Conservation (phyloP, 1,284 basidiomycete genomes). For the Ceraceosorus guamensis region DNA sequence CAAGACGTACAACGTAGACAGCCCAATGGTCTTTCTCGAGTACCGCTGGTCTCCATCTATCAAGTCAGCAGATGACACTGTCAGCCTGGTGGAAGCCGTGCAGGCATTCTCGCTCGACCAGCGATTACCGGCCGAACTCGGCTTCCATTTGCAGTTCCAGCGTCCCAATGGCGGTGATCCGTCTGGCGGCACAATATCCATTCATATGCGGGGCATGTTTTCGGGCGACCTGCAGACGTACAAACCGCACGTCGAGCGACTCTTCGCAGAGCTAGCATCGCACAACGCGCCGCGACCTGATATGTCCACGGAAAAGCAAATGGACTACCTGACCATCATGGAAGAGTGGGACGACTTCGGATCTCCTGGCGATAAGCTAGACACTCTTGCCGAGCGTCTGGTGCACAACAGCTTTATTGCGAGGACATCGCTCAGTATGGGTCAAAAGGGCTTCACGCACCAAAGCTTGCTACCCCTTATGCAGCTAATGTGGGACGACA, state of each 20-base stretch:
- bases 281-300: slow-evolving; percentile 17
- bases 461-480: slow-evolving; percentile 12
- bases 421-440: slow-evolving; percentile 27
- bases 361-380: slow-evolving; percentile 27
- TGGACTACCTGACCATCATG: slow-evolving; percentile 27
- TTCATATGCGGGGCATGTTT: slow-evolving; percentile 29
- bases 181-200: slow-evolving; percentile 6
- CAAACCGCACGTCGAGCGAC: neutral
- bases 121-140: slow-evolving; percentile 17
- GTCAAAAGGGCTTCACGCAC: slow-evolving; percentile 6
- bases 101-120: slow-evolving; percentile 15
- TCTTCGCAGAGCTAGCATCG: slow-evolving; percentile 13
- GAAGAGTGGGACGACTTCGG: slow-evolving; percentile 43
- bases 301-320: slow-evolving; percentile 3
- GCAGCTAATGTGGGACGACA: slow-evolving; percentile 7
- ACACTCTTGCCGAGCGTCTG: slow-evolving; percentile 27
- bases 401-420: slow-evolving; percentile 39
- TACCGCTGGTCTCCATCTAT: slow-evolving; percentile 26
- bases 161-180: slow-evolving; percentile 10
- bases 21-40: slow-evolving; percentile 22
- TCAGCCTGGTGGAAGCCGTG: slow-evolving; percentile 20
- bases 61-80: slow-evolving; percentile 9
- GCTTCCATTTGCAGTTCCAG: slow-evolving; percentile 31
- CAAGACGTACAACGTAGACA: slow-evolving; percentile 28
- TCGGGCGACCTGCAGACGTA: slow-evolving; percentile 10